phyloP scores from a whole-genome alignment of 2,329 filamentous ascomycete genomes.

The Ophiostoma sp. region DNA sequence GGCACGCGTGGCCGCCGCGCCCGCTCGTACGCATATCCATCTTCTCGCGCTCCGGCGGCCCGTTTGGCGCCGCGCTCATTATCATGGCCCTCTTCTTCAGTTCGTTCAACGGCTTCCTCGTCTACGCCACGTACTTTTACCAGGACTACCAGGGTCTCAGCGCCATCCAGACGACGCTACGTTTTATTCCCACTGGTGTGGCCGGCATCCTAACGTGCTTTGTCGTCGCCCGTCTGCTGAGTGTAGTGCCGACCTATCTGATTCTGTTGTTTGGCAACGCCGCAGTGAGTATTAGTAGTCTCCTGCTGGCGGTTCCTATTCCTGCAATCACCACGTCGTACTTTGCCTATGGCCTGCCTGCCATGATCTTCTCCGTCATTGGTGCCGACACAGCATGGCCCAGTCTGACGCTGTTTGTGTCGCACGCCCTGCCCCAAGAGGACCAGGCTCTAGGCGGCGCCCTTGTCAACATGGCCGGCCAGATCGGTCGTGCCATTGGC shows the following conservation, averaged over 20 bases:
- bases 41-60: slow-evolving; percentile 46
- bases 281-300: slow-evolving; percentile 42
- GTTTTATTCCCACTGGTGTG: slow-evolving; percentile 62
- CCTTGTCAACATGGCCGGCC: slow-evolving; percentile 60
- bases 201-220: slow-evolving; percentile 53
- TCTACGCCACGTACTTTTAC: slow-evolving; percentile 65
- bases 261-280: slow-evolving; percentile 54
- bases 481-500: slow-evolving; percentile 60
- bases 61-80: slow-evolving; percentile 57
- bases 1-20: slow-evolving; percentile 31
- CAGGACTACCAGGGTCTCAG: slow-evolving; percentile 60
- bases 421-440: slow-evolving; percentile 53
- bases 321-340: slow-evolving; percentile 50
- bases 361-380: slow-evolving; percentile 60
- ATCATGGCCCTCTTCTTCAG: slow-evolving; percentile 64
- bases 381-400: slow-evolving; percentile 64
- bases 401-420: slow-evolving; percentile 59
- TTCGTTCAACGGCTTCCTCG: slow-evolving; percentile 61
- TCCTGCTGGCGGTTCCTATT: slow-evolving; percentile 61
- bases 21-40: slow-evolving; percentile 64
- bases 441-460: slow-evolving; percentile 65
- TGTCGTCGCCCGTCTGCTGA: slow-evolving; percentile 51
- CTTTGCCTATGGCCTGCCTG: slow-evolving; percentile 61
- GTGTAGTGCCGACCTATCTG: slow-evolving; percentile 52
- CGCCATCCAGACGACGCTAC: slow-evolving; percentile 60